A percentile compares a stretch with the other conserved stretches of the same genome.
Conservation (phyloP, 306 rosid genomes). For the Begonia fuchsioides region DNA sequence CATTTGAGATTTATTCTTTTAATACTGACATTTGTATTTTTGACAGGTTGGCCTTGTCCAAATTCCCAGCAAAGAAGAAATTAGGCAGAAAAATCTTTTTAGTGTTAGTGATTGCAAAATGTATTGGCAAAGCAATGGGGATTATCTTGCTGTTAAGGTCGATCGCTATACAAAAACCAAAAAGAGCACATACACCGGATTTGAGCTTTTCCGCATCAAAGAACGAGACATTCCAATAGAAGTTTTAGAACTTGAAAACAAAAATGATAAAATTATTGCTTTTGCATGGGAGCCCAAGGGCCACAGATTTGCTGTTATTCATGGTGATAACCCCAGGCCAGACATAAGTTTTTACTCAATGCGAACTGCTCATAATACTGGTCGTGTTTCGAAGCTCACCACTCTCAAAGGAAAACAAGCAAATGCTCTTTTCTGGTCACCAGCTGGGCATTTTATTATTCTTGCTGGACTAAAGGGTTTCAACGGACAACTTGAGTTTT, state of each 20-base stretch:
- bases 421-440: constrained; percentile 82
- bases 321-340: constrained; percentile 73
- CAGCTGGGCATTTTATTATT: constrained; percentile 52
- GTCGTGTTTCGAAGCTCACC: constrained; percentile 61
- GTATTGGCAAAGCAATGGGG: constrained; percentile 92
- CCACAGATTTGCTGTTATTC: constrained; percentile 67
- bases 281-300: constrained; percentile 98
- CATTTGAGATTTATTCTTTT: background rate
- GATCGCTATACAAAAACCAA: constrained; percentile 67
- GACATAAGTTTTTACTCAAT: constrained; percentile 62
- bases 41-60: constrained; percentile 72
- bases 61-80: constrained; percentile 81
- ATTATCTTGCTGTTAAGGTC: constrained; percentile 73
- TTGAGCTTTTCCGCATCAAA: constrained; percentile 73
- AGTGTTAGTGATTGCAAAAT: constrained; percentile 84
- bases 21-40: background rate
- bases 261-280: constrained; percentile 77
- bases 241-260: constrained; percentile 77
- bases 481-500: constrained; percentile 66
- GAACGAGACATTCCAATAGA: constrained; percentile 79
- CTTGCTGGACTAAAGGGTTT: constrained; percentile 71
- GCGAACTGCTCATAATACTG: constrained; percentile 46
- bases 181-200: constrained; percentile 67
- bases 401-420: constrained; percentile 82
- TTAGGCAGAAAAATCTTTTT: constrained; percentile 61